Percentiles rank a stretch among this genome's conserved stretches.
These are phyloP conservation scores for Ogataea angusta DNA, from an alignment of 805 yeast species.

Conservation along the genomic window DNA sequence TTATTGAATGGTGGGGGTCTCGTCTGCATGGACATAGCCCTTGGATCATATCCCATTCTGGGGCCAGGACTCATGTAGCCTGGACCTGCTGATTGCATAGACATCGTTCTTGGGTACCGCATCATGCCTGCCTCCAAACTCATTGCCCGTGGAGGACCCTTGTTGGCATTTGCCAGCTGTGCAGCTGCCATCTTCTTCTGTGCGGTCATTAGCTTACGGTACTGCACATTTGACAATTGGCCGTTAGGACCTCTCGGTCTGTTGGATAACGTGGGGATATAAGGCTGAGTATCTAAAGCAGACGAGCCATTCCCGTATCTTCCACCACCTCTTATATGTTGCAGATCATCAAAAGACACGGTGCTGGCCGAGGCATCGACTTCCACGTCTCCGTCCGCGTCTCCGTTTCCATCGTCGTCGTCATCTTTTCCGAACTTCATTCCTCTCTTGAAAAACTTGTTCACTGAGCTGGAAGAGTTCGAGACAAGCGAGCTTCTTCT, in stretches of 20 bases:
- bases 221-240: constrained; percentile 51
- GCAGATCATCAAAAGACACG: constrained; percentile 62
- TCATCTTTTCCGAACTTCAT: constrained; percentile 26
- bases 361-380: constrained; percentile 30
- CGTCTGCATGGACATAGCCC: constrained; percentile 45
- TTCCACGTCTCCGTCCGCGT: constrained; percentile 31
- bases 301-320: constrained; percentile 50
- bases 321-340: constrained; percentile 62
- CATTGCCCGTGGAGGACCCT: constrained; percentile 36
- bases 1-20: constrained; percentile 19
- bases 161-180: constrained; percentile 30
- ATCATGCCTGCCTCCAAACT: constrained; percentile 23
- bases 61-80: constrained; percentile 7
- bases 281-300: constrained; percentile 59
- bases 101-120: constrained; percentile 29
- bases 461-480: constrained; percentile 31
- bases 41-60: constrained; percentile 30
- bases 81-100: constrained; percentile 22
- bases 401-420: constrained; percentile 29
- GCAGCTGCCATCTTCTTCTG: constrained; percentile 55
- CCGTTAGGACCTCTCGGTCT: constrained; percentile 26
- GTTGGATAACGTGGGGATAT: constrained; percentile 64
- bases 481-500: constrained; percentile 29
- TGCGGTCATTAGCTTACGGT: constrained; percentile 66
- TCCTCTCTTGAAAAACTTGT: constrained; percentile 42